Percentiles rank a stretch among this genome's conserved stretches.
Evolutionary conservation across 805 yeast species (phyloP).

Genomic region (Wickerhamiella azymoides): DNA sequence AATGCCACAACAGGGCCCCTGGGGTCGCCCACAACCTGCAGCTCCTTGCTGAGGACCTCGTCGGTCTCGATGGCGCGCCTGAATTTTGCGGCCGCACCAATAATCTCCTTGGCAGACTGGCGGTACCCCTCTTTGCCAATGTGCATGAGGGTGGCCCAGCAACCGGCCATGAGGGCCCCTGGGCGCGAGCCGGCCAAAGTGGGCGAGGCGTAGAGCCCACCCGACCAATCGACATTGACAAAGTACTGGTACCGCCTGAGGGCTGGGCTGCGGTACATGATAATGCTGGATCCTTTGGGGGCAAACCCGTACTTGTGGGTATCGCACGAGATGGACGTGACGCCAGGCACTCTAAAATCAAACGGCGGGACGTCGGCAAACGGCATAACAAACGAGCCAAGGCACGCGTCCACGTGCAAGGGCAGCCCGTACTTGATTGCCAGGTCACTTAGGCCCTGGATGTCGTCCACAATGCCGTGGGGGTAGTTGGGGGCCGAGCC

Average conservation of each 20-base stretch:
- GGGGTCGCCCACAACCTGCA: slow-evolving; percentile 67
- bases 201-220: slow-evolving; percentile 93
- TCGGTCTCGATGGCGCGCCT: slow-evolving; percentile 32
- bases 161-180: slow-evolving; percentile 94
- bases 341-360: slow-evolving; percentile 76
- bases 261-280: slow-evolving; percentile 65
- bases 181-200: slow-evolving; percentile 95
- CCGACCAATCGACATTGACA: slow-evolving; percentile 73
- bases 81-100: slow-evolving; percentile 47
- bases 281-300: slow-evolving; percentile 88
- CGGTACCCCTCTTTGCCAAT: slow-evolving; percentile 78
- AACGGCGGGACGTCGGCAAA: slow-evolving; percentile 46
- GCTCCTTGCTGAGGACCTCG: slow-evolving; percentile 36
- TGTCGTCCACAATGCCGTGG: slow-evolving; percentile 89
- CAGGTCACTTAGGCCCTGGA: slow-evolving; percentile 50
- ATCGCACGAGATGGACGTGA: slow-evolving; percentile 97
- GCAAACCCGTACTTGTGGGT: slow-evolving; percentile 99
- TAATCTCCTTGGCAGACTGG: slow-evolving; percentile 50
- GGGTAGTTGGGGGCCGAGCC: slow-evolving; percentile 98
- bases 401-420: slow-evolving; percentile 88
- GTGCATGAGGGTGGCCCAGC: slow-evolving; percentile 85
- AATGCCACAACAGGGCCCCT: slow-evolving; percentile 70
- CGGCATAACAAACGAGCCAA: slow-evolving; percentile 84
- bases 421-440: slow-evolving; percentile 64
- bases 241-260: slow-evolving; percentile 75